phyloP scores from a whole-genome alignment of 192 early-diverging fungal genomes.

The Umbelopsis isabellina region DNA sequence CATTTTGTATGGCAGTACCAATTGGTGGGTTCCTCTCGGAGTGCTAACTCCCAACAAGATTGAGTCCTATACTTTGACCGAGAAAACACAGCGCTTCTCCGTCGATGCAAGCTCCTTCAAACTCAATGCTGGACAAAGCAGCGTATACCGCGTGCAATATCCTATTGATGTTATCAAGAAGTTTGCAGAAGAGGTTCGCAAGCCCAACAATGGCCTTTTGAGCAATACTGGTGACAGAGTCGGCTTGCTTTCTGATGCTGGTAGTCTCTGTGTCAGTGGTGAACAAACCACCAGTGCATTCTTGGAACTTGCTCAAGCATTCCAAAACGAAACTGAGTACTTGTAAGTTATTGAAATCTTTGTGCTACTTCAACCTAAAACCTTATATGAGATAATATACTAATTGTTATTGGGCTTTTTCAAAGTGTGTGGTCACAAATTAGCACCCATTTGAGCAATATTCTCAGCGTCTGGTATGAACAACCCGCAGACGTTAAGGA shows the following conservation, averaged over 20 bases:
- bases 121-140: slow-evolving; percentile 80
- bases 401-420: not conserved
- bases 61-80: slow-evolving; percentile 36
- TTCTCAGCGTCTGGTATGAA: slow-evolving; percentile 70
- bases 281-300: slow-evolving; percentile 72
- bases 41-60: slow-evolving; percentile 45
- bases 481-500: slow-evolving; percentile 63
- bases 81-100: slow-evolving; percentile 51
- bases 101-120: slow-evolving; percentile 65
- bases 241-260: slow-evolving; percentile 83
- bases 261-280: slow-evolving; percentile 78
- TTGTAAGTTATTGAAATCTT: slow-evolving; percentile 45
- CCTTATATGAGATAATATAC: not conserved
- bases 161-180: slow-evolving; percentile 51
- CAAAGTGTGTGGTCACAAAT: slow-evolving; percentile 70
- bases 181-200: slow-evolving; percentile 57
- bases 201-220: slow-evolving; percentile 53
- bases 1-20: slow-evolving; percentile 38
- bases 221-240: slow-evolving; percentile 73
- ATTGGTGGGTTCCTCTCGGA: slow-evolving; percentile 90
- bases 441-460: slow-evolving; percentile 53
- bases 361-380: not conserved
- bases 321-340: slow-evolving; percentile 79
- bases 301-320: slow-evolving; percentile 75
- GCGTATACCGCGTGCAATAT: slow-evolving; percentile 88